Percentiles rank a stretch among this genome's conserved stretches.
These are phyloP conservation scores for Lodderomyces pseudojiufengensis DNA, from an alignment of 1,139 yeast species.

Conservation along the genomic window DNA sequence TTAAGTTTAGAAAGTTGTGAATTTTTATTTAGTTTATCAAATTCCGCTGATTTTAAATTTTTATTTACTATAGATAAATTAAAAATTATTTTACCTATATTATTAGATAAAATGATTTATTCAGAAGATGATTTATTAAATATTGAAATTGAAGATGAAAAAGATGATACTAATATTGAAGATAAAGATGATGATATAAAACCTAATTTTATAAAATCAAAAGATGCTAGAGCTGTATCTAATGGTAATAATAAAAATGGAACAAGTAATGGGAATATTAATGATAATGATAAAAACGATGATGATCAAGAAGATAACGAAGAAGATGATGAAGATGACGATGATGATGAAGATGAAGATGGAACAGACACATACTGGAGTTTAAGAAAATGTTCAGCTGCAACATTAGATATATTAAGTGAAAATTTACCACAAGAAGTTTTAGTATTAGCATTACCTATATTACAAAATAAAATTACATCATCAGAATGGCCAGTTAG, in stretches of 20 bases:
- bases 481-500: constrained; percentile 81
- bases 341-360: constrained; percentile 65
- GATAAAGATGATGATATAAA: constrained; percentile 86
- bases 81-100: constrained; percentile 62
- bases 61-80: constrained; percentile 53
- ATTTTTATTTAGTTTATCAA: constrained; percentile 74
- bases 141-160: constrained; percentile 68
- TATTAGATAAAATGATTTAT: constrained; percentile 82
- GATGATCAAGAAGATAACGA: constrained; percentile 22
- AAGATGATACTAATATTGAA: constrained; percentile 61
- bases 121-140: constrained; percentile 74
- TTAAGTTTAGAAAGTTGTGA: constrained; percentile 94
- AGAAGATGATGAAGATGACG: constrained; percentile 46
- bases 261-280: constrained; percentile 11
- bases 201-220: constrained; percentile 70
- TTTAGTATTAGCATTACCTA: constrained; percentile 65
- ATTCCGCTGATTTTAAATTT: constrained; percentile 46
- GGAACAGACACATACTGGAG: constrained; percentile 77
- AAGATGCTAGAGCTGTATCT: constrained; percentile 47
- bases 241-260: constrained; percentile 6
- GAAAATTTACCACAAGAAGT: constrained; percentile 66
- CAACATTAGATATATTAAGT: constrained; percentile 81
- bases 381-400: constrained; percentile 89
- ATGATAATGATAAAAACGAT: constrained; percentile 5
- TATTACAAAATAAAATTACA: constrained; percentile 65